Evolutionary conservation across 371 early-diverging fungal genomes (phyloP).

Genomic region (Mortierella sp.): DNA sequence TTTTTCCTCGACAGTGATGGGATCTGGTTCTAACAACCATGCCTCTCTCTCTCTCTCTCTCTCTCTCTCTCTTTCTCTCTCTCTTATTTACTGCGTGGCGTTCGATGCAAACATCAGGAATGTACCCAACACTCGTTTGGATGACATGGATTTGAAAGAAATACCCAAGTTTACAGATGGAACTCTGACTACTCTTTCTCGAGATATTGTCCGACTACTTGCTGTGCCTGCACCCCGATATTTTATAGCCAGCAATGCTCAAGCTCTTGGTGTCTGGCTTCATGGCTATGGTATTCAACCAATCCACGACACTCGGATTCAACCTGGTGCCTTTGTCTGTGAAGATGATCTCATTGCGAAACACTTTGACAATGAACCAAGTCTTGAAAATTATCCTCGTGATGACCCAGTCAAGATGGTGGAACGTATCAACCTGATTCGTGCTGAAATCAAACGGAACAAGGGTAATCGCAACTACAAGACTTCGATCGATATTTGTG

Average conservation of each 20-base stretch:
- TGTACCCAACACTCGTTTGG: conserved; percentile 58
- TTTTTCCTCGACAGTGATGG: not conserved
- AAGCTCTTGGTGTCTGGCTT: conserved; percentile 69
- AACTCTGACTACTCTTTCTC: conserved; percentile 65
- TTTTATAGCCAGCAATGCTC: conserved; percentile 67
- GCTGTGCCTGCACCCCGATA: conserved; percentile 63
- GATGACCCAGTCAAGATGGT: conserved; percentile 61
- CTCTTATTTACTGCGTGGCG: conserved; percentile 52
- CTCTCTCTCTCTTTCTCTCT: not conserved
- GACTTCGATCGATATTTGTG: conserved; percentile 55
- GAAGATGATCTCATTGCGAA: conserved; percentile 73
- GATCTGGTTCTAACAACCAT: not conserved
- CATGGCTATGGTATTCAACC: conserved; percentile 67
- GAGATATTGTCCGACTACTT: conserved; percentile 65
- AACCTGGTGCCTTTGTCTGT: conserved; percentile 68
- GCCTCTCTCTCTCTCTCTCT: conserved; percentile 6
- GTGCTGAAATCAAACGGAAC: conserved; percentile 56
- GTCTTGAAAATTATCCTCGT: conserved; percentile 22
- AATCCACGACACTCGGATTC: conserved; percentile 66
- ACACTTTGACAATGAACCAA: conserved; percentile 65
- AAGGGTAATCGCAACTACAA: conserved; percentile 57
- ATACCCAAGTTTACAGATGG: conserved; percentile 64
- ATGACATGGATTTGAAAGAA: conserved; percentile 51
- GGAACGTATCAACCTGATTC: conserved; percentile 67
- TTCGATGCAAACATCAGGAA: too few species aligned